These are phyloP conservation scores for Collariella sp. DNA, from an alignment of 495 filamentous ascomycete species.

Conservation along the genomic window DNA sequence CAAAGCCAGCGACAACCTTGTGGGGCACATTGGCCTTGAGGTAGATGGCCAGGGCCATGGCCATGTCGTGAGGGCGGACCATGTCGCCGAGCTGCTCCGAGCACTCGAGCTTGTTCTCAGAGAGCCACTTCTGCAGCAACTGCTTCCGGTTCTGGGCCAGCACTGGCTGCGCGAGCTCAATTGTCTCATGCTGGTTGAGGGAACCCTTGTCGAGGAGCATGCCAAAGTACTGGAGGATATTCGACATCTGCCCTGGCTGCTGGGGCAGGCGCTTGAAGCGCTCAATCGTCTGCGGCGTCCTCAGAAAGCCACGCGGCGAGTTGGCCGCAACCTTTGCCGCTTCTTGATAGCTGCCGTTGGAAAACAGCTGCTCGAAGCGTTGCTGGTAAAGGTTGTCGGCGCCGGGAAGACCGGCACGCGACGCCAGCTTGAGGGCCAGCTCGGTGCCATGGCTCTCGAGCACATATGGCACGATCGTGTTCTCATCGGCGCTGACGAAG, in stretches of 20 bases:
- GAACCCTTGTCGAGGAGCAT: constrained; percentile 91
- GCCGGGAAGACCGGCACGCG: constrained; percentile 83
- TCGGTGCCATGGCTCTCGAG: constrained; percentile 87
- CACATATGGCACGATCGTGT: constrained; percentile 82
- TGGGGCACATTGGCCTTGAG: constrained; percentile 75
- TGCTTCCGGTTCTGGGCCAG: constrained; percentile 90
- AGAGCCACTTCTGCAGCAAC: constrained; percentile 93
- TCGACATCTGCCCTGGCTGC: constrained; percentile 70
- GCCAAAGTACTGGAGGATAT: constrained; percentile 96
- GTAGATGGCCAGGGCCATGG: constrained; percentile 78
- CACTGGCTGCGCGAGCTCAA: constrained; percentile 89
- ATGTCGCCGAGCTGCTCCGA: constrained; percentile 95
- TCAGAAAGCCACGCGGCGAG: constrained; percentile 90
- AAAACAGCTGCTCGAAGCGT: constrained; percentile 81
- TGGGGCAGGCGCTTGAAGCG: constrained; percentile 79
- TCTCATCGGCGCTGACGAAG: constrained; percentile 85
- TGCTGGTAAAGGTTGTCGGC: constrained; percentile 90
- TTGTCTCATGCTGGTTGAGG: constrained; percentile 84
- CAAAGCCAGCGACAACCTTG: constrained; percentile 90
- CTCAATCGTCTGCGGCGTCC: constrained; percentile 88
- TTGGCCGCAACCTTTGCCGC: constrained; percentile 94
- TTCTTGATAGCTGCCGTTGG: constrained; percentile 65
- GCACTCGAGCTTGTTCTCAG: constrained; percentile 87
- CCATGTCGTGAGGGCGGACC: constrained; percentile 78
- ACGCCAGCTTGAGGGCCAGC: constrained; percentile 91